Percentiles rank a stretch among this genome's conserved stretches.
Evolutionary conservation across 495 filamentous ascomycete genomes (phyloP).

Genomic region (Baudoinia panamericana): DNA sequence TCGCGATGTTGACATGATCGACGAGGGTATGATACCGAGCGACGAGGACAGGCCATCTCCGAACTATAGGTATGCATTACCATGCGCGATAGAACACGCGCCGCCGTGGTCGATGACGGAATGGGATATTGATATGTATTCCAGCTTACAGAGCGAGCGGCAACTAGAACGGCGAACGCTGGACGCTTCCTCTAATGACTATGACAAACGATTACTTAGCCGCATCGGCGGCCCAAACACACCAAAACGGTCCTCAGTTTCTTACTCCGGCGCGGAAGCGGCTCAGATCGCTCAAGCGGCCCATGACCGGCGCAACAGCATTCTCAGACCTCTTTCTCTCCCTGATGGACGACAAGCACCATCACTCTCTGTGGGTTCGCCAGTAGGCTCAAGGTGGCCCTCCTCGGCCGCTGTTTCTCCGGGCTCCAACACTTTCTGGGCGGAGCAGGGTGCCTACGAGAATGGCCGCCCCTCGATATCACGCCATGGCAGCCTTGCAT

Average conservation of each 20-base stretch:
- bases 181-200: constrained; percentile 52
- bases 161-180: constrained; percentile 44
- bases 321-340: constrained; percentile 26
- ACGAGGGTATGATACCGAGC: constrained; percentile 22
- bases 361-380: constrained; percentile 21
- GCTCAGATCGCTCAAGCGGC: constrained; percentile 8
- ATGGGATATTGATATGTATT: no score
- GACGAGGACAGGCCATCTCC: constrained; percentile 34
- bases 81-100: constrained; percentile 13
- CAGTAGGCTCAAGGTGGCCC: constrained; percentile 24
- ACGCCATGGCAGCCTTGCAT: constrained; percentile 19
- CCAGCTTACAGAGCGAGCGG: constrained; percentile 46
- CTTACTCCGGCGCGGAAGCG: constrained; percentile 19
- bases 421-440: constrained; percentile 22
- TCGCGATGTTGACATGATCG: constrained; percentile 17
- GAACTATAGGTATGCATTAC: constrained; percentile 9
- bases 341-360: constrained; percentile 24
- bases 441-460: constrained; percentile 5
- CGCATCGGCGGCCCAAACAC: constrained; percentile 56
- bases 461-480: constrained; percentile 4
- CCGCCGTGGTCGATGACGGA: not conserved
- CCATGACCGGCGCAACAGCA: constrained; percentile 22
- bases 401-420: constrained; percentile 27
- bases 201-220: constrained; percentile 66
- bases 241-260: constrained; percentile 33